These are phyloP conservation scores for Aspergillus unguis DNA, from an alignment of 2,329 filamentous ascomycete species.

Conservation along the genomic window DNA sequence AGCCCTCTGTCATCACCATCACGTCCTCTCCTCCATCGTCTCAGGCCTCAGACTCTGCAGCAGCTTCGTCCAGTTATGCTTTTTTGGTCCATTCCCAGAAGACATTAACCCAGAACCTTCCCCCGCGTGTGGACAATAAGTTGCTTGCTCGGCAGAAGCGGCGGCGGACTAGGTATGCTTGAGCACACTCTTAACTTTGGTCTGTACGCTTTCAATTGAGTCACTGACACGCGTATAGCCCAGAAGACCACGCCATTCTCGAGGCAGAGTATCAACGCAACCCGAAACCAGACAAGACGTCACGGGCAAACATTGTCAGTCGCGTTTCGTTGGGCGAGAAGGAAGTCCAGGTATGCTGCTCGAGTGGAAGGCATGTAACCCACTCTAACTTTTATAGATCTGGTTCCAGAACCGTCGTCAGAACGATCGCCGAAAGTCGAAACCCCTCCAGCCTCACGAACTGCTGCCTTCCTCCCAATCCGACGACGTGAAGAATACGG, in stretches of 20 bases:
- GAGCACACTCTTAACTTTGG: neutral
- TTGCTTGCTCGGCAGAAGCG: slow-evolving; percentile 59
- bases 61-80: slow-evolving; percentile 44
- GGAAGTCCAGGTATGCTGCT: slow-evolving; percentile 77
- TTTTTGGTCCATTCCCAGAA: slow-evolving; percentile 61
- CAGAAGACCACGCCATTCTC: slow-evolving; percentile 83
- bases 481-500: slow-evolving; percentile 26
- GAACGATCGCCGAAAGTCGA: slow-evolving; percentile 84
- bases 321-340: slow-evolving; percentile 89
- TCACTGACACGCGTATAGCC: slow-evolving; percentile 50
- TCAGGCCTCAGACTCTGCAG: slow-evolving; percentile 30
- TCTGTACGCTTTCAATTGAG: neutral
- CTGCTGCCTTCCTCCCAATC: slow-evolving; percentile 49
- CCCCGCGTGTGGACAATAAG: slow-evolving; percentile 59
- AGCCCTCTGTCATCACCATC: slow-evolving; percentile 27
- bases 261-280: slow-evolving; percentile 82
- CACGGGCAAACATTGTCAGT: slow-evolving; percentile 77
- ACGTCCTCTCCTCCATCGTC: slow-evolving; percentile 36
- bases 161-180: slow-evolving; percentile 56
- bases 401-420: slow-evolving; percentile 97
- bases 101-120: slow-evolving; percentile 54
- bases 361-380: slow-evolving; percentile 14
- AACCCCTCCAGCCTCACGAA: slow-evolving; percentile 75
- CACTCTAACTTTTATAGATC: slow-evolving; percentile 59
- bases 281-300: slow-evolving; percentile 85